Evolutionary conservation across 768 basidiomycete species (phyloP), one percentile per base, ranked within the genome.

Genomic region (Boletus bicolor): DNA sequence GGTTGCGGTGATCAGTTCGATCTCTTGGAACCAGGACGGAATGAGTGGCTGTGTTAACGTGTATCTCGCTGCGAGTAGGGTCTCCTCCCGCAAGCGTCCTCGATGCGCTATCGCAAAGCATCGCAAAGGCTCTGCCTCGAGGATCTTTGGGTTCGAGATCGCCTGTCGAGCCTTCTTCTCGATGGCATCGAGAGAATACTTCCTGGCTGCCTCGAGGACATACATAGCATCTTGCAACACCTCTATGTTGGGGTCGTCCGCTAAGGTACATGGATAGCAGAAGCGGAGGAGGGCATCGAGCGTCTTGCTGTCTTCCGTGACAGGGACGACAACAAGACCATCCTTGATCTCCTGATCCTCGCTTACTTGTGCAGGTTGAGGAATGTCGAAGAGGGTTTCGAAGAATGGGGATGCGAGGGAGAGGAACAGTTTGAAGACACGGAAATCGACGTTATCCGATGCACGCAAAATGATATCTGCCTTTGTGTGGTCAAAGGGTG

Each of bases 401-500:
- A 73, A 76, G 54, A 73, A 63, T 0, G 69, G 63, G 17, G 75
- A 75, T 2, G 71, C 64, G 11, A 71, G 63, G 17, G 64, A 60
- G 24, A 74, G 68, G 34, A 74, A 64, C 4, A 62, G 54, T 24
- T 63, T 70, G 59, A 72, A 70, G 11, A 71, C 51, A 14, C 54
- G 64, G 44, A 73, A 58, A 44, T 74, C 62, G 34, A 73, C 49
- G 7, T 61, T 57, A 55, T 68, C 68, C 5, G 56, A 61, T 28
- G 67, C 61, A 4, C 57, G 67, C 10, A 69, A 32, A n/a, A 68
- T 60, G 44, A 70, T 34, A 19, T 67, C 58, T 5, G 52, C 57
- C 43, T 64, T 58, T 15, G 47, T 35, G 42, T 66, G 62, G 26
- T 62, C 55, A n/a, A 67, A 67, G 3, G 62, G 65, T 2, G 55